Evolutionary conservation across 768 basidiomycete species (phyloP).

Genomic region (Pholiota microspora): DNA sequence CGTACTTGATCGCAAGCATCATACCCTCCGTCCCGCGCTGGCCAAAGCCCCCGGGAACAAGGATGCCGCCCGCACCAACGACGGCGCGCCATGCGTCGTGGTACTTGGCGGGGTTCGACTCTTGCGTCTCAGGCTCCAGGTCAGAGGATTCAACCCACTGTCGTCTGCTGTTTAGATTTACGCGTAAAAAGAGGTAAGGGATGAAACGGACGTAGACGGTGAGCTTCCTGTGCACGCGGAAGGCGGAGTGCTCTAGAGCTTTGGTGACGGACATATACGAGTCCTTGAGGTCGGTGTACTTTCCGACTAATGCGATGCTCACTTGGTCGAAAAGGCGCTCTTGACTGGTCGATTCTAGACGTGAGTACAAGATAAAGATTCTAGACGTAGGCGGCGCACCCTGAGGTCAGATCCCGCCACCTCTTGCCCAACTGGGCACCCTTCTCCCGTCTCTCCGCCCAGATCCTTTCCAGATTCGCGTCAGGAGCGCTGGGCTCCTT

Average conservation of each 20-base stretch:
- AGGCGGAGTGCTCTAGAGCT: constrained; percentile 94
- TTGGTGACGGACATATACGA: constrained; percentile 99
- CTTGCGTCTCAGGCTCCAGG: constrained; percentile 79
- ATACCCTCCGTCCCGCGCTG: constrained; percentile 93
- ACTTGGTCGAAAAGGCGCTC: constrained; percentile 90
- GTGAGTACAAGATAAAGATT: constrained; percentile 2
- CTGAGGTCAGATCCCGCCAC: constrained; percentile 83
- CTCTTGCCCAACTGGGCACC: constrained; percentile 66
- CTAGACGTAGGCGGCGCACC: constrained; percentile 44
- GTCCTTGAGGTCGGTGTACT: constrained; percentile 96
- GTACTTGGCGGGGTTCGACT: constrained; percentile 79
- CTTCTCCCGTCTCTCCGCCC: constrained; percentile 29
- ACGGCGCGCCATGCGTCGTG: constrained; percentile 95
- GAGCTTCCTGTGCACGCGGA: constrained; percentile 86
- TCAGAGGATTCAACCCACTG: constrained; percentile 98
- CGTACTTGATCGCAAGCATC: constrained; percentile 98
- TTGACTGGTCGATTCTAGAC: constrained; percentile 51
- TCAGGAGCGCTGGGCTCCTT: constrained; percentile 2
- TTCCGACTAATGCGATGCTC: constrained; percentile 89
- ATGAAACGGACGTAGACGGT: constrained; percentile 63
- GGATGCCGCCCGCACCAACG: constrained; percentile 93
- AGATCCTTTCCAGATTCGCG: constrained; percentile 7
- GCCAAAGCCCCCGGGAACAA: constrained; percentile 97
- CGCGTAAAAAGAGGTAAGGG: not conserved
- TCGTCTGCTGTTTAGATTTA: not conserved